Conservation (phyloP, 1,284 basidiomycete species). For the Moesziomyces parantarcticus region DNA sequence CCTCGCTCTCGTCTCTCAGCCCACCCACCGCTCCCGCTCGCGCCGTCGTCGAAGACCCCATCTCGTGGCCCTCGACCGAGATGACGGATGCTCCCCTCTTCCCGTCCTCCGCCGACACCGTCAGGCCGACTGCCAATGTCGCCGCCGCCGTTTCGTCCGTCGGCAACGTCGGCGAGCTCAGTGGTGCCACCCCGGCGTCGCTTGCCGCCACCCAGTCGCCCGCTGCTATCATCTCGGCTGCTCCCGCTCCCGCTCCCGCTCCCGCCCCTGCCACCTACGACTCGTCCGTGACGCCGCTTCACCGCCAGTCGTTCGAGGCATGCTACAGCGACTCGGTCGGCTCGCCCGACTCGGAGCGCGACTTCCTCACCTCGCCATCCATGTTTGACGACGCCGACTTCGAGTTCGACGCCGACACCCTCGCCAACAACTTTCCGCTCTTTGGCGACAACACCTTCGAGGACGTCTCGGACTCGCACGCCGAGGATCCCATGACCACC, state of each 20-base stretch:
- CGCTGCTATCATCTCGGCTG: neutral
- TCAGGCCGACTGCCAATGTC: slow-evolving; percentile 13
- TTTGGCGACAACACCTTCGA: slow-evolving; percentile 36
- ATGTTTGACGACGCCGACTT: slow-evolving; percentile 46
- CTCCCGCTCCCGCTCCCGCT: neutral
- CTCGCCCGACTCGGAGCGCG: slow-evolving; percentile 47
- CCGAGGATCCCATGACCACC: slow-evolving; percentile 14
- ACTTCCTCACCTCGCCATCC: slow-evolving; percentile 47
- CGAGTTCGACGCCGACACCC: slow-evolving; percentile 33
- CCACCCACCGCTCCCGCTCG: slow-evolving; percentile 12
- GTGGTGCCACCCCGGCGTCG: neutral
- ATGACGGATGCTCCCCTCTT: slow-evolving; percentile 14
- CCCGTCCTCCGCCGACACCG: slow-evolving; percentile 16
- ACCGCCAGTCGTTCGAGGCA: slow-evolving; percentile 36
- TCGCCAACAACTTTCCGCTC: slow-evolving; percentile 31
- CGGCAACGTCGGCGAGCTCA: neutral
- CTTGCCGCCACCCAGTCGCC: neutral
- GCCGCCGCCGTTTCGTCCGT: neutral
- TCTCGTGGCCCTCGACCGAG: slow-evolving; percentile 6
- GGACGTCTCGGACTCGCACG: slow-evolving; percentile 7
- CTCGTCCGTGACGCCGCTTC: slow-evolving; percentile 29
- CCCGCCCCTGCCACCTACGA: slow-evolving; percentile 6
- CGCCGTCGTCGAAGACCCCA: slow-evolving; percentile 9
- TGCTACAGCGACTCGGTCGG: slow-evolving; percentile 42
- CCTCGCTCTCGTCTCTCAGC: slow-evolving; percentile 35